A percentile compares a stretch with the other conserved stretches of the same genome.
Evolutionary conservation across 2,329 filamentous ascomycete genomes (phyloP).

Genomic region (Metarhizium rileyi): DNA sequence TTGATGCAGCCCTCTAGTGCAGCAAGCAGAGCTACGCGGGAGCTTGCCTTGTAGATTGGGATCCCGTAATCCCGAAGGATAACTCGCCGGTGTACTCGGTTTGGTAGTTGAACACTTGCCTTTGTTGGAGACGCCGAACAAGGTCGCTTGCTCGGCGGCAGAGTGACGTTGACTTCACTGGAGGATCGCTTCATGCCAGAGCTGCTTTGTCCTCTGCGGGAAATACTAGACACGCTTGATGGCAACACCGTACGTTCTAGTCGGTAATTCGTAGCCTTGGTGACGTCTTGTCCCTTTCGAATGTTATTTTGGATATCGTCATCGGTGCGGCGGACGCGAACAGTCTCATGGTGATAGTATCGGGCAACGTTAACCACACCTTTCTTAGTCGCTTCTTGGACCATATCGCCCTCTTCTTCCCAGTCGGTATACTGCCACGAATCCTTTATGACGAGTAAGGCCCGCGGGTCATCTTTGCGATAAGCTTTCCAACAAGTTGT

Average conservation of each 20-base stretch:
- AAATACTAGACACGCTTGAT: background rate
- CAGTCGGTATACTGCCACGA: slow-evolving; percentile 32
- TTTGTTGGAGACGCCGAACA: slow-evolving; percentile 20
- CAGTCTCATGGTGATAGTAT: slow-evolving; percentile 33
- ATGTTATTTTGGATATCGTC: slow-evolving; percentile 27
- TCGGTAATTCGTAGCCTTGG: slow-evolving; percentile 7
- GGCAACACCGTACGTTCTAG: background rate
- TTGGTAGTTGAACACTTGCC: slow-evolving; percentile 13
- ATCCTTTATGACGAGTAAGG: slow-evolving; percentile 33
- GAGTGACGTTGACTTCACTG: slow-evolving; percentile 14
- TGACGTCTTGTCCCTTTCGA: slow-evolving; percentile 23
- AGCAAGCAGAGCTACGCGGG: slow-evolving; percentile 23
- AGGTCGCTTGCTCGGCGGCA: slow-evolving; percentile 21
- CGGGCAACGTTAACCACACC: slow-evolving; percentile 28
- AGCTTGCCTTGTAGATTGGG: slow-evolving; percentile 32
- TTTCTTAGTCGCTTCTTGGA: slow-evolving; percentile 26
- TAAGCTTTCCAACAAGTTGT: slow-evolving; percentile 37
- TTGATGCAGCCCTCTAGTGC: slow-evolving; percentile 27
- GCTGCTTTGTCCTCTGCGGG: background rate
- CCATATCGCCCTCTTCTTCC: slow-evolving; percentile 30
- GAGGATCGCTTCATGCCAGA: slow-evolving; percentile 17
- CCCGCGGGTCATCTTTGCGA: slow-evolving; percentile 20
- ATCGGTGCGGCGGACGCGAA: slow-evolving; percentile 20
- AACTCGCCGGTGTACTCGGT: slow-evolving; percentile 30
- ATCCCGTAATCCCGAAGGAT: slow-evolving; percentile 30